Evolutionary conservation across 164 flowering plant species (phyloP).

Genomic region (Piper betle): DNA sequence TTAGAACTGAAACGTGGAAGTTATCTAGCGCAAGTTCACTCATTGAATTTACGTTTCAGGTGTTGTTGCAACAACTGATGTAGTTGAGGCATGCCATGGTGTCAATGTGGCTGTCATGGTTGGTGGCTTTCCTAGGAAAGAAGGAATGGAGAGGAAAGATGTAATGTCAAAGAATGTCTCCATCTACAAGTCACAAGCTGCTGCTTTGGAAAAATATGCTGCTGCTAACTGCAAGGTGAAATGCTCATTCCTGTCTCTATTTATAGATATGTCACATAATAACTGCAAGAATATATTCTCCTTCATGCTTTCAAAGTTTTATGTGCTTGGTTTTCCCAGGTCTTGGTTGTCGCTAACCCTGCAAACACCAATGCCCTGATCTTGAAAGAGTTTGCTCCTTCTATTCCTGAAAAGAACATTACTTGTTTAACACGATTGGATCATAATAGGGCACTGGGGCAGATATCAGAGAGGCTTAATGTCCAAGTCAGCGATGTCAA

Average conservation of each 20-base stretch:
- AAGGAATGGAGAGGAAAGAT: constrained; percentile 98
- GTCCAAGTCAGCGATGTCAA: constrained; percentile 89
- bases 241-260: background rate
- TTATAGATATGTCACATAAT: background rate
- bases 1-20: too few species aligned
- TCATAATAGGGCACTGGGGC: constrained; percentile 98
- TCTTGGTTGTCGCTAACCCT: constrained; percentile 96
- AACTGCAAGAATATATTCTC: background rate
- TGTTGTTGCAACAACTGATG: constrained; percentile 98
- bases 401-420: constrained; percentile 57
- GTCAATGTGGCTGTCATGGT: constrained; percentile 97
- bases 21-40: background rate
- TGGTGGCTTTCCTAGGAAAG: constrained; percentile 99
- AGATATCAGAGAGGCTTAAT: constrained; percentile 82
- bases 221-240: constrained; percentile 96
- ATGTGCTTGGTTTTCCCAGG: constrained; percentile 29
- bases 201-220: constrained; percentile 87
- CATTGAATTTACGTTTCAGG: constrained; percentile 25
- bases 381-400: constrained; percentile 84
- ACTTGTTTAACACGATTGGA: constrained; percentile 88
- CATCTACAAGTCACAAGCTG: constrained; percentile 94
- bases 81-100: constrained; percentile 93
- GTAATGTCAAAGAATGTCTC: constrained; percentile 96
- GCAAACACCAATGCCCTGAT: constrained; percentile 99
- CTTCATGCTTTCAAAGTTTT: background rate